Conservation (phyloP, 2,329 filamentous ascomycete species). For the Neopestalotiopsis rosae region DNA sequence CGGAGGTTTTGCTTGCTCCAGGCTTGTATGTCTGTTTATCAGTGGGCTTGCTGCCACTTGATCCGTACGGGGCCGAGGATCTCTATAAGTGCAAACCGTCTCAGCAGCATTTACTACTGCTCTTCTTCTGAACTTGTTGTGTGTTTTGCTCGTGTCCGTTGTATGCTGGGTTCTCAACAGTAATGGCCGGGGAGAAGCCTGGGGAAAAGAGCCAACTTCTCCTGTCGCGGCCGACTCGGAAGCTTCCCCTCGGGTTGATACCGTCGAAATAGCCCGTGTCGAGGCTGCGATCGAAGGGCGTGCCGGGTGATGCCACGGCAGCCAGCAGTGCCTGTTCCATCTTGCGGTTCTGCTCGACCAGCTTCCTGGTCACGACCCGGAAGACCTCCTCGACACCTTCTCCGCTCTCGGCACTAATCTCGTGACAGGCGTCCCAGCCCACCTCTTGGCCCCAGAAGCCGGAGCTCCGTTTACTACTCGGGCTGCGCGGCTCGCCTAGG, state of each 20-base stretch:
- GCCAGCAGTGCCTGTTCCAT: slow-evolving; percentile 63
- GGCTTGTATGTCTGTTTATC: background rate
- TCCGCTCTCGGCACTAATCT: slow-evolving; percentile 91
- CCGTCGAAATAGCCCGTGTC: slow-evolving; percentile 55
- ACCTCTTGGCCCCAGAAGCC: slow-evolving; percentile 92
- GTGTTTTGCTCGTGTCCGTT: slow-evolving; percentile 17
- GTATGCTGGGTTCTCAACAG: slow-evolving; percentile 49
- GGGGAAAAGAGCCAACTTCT: slow-evolving; percentile 65
- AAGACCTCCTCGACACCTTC: slow-evolving; percentile 98
- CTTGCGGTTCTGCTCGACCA: slow-evolving; percentile 68
- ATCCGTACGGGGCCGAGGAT: background rate
- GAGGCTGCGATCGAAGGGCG: slow-evolving; percentile 47
- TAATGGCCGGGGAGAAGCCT: slow-evolving; percentile 56
- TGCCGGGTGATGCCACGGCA: slow-evolving; percentile 58
- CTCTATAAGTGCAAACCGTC: background rate
- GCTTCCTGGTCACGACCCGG: slow-evolving; percentile 67
- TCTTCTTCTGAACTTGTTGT: slow-evolving; percentile 17
- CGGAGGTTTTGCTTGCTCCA: background rate
- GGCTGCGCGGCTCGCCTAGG: slow-evolving; percentile 59
- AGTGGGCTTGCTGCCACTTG: background rate
- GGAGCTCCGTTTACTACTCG: slow-evolving; percentile 69
- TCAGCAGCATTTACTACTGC: slow-evolving; percentile 19
- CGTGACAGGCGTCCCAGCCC: slow-evolving; percentile 96
- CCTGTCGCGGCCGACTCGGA: slow-evolving; percentile 62
- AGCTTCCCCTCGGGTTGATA: slow-evolving; percentile 54